Conservation (phyloP, 352 stramenopile genomes). For the Phytophthora parvispora region DNA sequence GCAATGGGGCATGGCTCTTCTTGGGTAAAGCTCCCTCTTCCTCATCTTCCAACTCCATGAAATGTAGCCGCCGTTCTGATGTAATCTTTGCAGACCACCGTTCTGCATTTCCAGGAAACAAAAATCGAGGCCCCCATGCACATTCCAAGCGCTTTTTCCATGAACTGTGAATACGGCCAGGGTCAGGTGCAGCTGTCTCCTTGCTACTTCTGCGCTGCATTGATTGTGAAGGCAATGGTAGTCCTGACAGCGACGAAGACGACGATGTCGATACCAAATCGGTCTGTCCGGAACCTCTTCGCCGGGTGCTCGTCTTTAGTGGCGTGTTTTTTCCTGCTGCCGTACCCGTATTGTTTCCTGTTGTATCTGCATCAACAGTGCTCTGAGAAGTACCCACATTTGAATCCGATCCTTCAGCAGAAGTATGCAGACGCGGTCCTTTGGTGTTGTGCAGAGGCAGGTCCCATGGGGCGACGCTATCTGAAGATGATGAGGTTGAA, state of each 20-base stretch:
- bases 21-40: slow-evolving; percentile 19
- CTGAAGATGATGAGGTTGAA: slow-evolving; percentile 25
- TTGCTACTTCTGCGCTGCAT: slow-evolving; percentile 15
- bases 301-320: slow-evolving; percentile 14
- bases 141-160: slow-evolving; percentile 70
- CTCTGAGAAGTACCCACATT: not conserved
- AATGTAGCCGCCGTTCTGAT: slow-evolving; percentile 17
- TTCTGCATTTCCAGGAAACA: slow-evolving; percentile 47
- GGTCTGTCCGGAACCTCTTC: slow-evolving; percentile 22
- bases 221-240: slow-evolving; percentile 19
- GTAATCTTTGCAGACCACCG: slow-evolving; percentile 28
- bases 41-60: slow-evolving; percentile 35
- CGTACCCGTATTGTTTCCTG: slow-evolving; percentile 5
- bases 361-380: slow-evolving; percentile 1
- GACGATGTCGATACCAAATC: slow-evolving; percentile 23
- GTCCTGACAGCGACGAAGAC: slow-evolving; percentile 30
- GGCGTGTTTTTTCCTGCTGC: not conserved
- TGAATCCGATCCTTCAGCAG: slow-evolving; percentile 16
- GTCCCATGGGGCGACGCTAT: slow-evolving; percentile 80
- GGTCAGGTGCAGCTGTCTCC: slow-evolving; percentile 32
- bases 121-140: slow-evolving; percentile 67
- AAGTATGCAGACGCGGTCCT: slow-evolving; percentile 29
- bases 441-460: slow-evolving; percentile 60
- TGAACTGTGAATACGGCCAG: slow-evolving; percentile 44
- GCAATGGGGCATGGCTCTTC: slow-evolving; percentile 45